Evolutionary conservation across 2,329 filamentous ascomycete genomes (phyloP), one percentile per base, ranked within the genome.

Genomic region (Phialophora tarda): DNA sequence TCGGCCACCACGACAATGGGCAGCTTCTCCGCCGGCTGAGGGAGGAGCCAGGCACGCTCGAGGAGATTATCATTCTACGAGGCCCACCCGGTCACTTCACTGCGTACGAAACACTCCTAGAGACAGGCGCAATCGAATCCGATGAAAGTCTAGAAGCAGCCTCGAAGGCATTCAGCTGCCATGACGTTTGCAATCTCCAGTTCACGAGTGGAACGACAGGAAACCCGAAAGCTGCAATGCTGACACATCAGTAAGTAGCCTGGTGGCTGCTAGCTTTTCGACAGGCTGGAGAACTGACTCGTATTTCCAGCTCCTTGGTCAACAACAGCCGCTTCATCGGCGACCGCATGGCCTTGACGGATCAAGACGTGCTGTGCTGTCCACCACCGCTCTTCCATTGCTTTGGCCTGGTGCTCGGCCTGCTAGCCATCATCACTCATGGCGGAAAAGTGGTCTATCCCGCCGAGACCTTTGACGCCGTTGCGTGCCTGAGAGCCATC

Each of bases 351-450:
- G 83, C 85, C 5, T 82, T 94, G 17, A 88, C 86, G 0, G 79
- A 85, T 2, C 80, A 82, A 54, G 90, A 93, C 74, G 81, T 89
- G 7, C 82, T 95, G 11, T 94, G 91, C 81, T 95, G 91, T 76
- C 91, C 91, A 2, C 91, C 91, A 0, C 91, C 92, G 0, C 83
- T 95, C 3, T 95, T 95, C 82, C 92, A 95, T 80, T 94, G 91
- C 80, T 94, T 94, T 74, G 91, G 91, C 1, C 85, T 94, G 7
- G 90, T 93, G 0, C 85, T 93, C 2, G 91, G 91, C 8, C 82
- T 93, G 53, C 84, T 93, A 63, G 88, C 90, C 1, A 83, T 87
- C 51, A 78, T 93, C 60, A 92, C 89, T 0, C 90, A 93, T 75
- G 91, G 91, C 55, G 86, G 86, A 47, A 91, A 89, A 76, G 88